Conservation (phyloP, 2,329 filamentous ascomycete species). For the Xylaria sp. region DNA sequence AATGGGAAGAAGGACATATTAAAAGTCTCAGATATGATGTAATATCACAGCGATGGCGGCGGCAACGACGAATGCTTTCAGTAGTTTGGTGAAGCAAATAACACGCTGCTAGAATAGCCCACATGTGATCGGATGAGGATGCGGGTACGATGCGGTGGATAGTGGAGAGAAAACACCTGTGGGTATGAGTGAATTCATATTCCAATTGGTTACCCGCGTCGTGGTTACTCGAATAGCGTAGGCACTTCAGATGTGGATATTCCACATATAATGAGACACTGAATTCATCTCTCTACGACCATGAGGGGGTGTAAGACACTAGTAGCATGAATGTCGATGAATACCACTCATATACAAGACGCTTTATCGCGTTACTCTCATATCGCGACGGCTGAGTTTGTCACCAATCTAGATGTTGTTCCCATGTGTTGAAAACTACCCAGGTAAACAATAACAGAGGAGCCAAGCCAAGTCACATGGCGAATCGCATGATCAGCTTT, state of each 20-base stretch:
- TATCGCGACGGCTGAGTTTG: not conserved
- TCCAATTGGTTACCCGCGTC: not conserved
- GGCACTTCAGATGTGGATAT: constrained; percentile 1
- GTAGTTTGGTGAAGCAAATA: not conserved
- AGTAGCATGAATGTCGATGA: not conserved
- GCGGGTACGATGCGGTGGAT: not conserved
- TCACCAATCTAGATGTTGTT: not conserved
- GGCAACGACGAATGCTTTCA: not conserved
- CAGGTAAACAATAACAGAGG: not conserved
- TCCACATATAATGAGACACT: not conserved
- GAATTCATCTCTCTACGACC: not conserved
- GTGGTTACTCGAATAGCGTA: not conserved
- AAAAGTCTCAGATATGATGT: not conserved
- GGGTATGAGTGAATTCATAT: not conserved
- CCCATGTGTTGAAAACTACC: not conserved
- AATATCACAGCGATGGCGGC: not conserved
- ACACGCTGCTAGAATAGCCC: not conserved
- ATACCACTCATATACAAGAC: not conserved
- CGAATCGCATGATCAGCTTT: not conserved
- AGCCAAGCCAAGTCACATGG: not conserved
- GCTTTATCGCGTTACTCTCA: not conserved
- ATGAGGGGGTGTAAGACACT: not conserved
- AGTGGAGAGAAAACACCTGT: not conserved
- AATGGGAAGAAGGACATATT: not conserved
- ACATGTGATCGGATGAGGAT: constrained; percentile 2